Evolutionary conservation across 2,329 filamentous ascomycete genomes (phyloP), one percentile per base, ranked within the genome.

Genomic region (Aspergillus candidus): DNA sequence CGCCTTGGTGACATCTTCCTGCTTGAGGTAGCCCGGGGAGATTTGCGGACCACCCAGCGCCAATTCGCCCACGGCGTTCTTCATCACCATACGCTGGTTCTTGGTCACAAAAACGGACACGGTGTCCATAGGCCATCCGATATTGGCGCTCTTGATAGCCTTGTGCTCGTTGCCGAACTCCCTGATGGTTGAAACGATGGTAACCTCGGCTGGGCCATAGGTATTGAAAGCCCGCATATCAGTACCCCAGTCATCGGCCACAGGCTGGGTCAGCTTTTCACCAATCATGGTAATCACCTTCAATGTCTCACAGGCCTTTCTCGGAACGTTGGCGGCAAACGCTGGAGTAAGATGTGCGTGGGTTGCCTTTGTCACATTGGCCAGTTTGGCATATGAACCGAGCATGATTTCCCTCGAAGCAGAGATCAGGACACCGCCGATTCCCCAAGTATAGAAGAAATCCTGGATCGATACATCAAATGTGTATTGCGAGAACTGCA

Each of bases 401-500:
- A 65, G 54, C 51, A 61, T 58, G 18, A 61, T 50, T 27, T 61
- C 57, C 40, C 54, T 48, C 4, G 58, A 51, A 6, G 52, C 56
- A 27, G 57, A 56, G 17, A 61, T 57, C 5, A 62, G 41, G 8
- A 53, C 51, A 31, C 58, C 59, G 29, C 58, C 60, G 4, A 58
- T 5, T 1, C 53, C 50, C 60, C 59, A 62, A 1, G 60, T 58
- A 38, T 60, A 62, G 46, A 62, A 62, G 14, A 62, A 41, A 43
- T 65, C 62, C 37, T 63, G 60, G 12, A 65, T 55, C 13, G 66
- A 71, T 10, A 68, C 67, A 44, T 70, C 67, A 38, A 71, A 70
- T 14, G 58, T 69, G 45, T 61, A 65, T 13, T 61, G 52, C 1
- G 65, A 67, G 33, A 69, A 62, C 44, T 69, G 66, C 47, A 70